phyloP scores from a whole-genome alignment of 1,284 basidiomycete species.

The Sparassis latifolia region DNA sequence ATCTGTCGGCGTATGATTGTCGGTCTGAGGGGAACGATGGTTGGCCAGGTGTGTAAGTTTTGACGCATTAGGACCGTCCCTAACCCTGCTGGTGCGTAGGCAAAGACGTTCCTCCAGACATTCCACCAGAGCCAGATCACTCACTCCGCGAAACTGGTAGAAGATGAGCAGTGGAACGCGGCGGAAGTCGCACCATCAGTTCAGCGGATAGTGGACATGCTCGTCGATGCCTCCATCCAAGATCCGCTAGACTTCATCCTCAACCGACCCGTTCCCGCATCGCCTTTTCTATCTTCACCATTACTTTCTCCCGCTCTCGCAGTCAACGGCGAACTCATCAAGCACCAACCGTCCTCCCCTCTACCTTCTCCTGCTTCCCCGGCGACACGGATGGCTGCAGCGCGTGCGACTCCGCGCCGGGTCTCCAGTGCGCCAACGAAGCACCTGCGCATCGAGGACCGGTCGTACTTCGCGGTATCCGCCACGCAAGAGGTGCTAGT shows the following conservation, averaged over 20 bases:
- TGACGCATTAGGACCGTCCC: not conserved
- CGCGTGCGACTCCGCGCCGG: constrained; percentile 22
- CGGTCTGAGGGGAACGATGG: constrained; percentile 77
- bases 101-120: constrained; percentile 78
- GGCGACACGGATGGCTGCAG: constrained; percentile 10
- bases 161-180: constrained; percentile 87
- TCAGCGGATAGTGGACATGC: constrained; percentile 67
- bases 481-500: constrained; percentile 79
- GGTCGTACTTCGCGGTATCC: constrained; percentile 78
- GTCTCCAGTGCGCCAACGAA: constrained; percentile 42
- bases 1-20: constrained; percentile 89
- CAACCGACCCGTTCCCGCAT: constrained; percentile 22
- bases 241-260: constrained; percentile 67
- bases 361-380: constrained; percentile 22
- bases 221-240: constrained; percentile 78
- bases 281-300: constrained; percentile 16
- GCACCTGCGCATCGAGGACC: constrained; percentile 79
- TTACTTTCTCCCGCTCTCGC: constrained; percentile 18
- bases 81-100: constrained; percentile 34
- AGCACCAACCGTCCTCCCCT: constrained; percentile 22
- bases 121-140: constrained; percentile 86
- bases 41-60: constrained; percentile 56
- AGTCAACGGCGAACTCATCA: constrained; percentile 14
- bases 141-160: constrained; percentile 83
- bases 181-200: constrained; percentile 63